These are phyloP conservation scores for Paracoccidioides lutzii DNA, from an alignment of 2,329 filamentous ascomycete genomes.

Conservation along the genomic window DNA sequence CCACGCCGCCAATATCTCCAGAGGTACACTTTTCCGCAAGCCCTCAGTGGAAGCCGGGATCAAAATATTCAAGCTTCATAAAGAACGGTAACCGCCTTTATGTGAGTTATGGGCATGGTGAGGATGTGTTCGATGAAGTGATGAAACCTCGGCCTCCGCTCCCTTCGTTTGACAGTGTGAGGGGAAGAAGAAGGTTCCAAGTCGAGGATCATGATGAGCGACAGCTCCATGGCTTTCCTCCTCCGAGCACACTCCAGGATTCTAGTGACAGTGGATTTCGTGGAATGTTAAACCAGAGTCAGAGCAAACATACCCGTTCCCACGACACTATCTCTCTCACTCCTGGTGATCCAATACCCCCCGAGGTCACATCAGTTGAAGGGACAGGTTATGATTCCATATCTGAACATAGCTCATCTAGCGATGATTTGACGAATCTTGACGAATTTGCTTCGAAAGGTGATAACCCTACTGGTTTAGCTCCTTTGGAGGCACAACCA, in stretches of 20 bases:
- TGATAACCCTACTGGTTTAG: background rate
- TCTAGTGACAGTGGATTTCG: conserved; percentile 23
- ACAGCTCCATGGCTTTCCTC: conserved; percentile 18
- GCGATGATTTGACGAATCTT: conserved; percentile 24
- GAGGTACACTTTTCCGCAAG: conserved; percentile 25
- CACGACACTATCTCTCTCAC: conserved; percentile 10
- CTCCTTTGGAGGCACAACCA: conserved; percentile 3
- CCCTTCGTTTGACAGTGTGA: conserved; percentile 52
- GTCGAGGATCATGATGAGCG: conserved; percentile 3
- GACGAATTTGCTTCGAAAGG: background rate
- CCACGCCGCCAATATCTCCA: conserved; percentile 29
- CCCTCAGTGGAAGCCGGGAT: conserved; percentile 21
- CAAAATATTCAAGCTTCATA: conserved; percentile 9
- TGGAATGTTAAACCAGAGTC: conserved; percentile 17
- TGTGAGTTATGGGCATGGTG: conserved; percentile 7
- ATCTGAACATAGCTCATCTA: conserved; percentile 34
- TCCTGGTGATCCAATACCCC: conserved; percentile 53
- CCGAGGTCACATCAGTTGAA: conserved; percentile 57
- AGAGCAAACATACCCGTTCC: background rate
- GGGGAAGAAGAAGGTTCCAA: conserved; percentile 28
- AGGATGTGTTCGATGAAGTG: conserved; percentile 42
- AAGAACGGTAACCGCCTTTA: background rate
- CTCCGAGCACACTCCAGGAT: conserved; percentile 20
- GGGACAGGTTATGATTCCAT: conserved; percentile 52
- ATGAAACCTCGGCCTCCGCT: conserved; percentile 47